Base-by-base conservation (phyloP, 2,329 filamentous ascomycete genomes). In the Aspergillus versicolor region DNA sequence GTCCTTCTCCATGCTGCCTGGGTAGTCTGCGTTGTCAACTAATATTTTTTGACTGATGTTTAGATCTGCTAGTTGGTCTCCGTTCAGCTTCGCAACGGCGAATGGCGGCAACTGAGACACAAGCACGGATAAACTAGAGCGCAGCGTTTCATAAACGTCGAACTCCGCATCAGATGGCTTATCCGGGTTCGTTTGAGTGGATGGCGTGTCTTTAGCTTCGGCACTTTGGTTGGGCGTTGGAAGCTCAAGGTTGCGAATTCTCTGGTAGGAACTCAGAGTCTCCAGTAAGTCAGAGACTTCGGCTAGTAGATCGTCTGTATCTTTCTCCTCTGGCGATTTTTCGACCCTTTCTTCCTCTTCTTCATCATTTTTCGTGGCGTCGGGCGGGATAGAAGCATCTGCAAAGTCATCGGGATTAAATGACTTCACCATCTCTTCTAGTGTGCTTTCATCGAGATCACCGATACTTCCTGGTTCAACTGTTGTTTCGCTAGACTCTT, bases 1-100 rank as follows among this genome's bases (percentile, higher is more conserved):
- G 64, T 96, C 91, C 65, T 93, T 90, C 65, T 95, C 91, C 84
- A 95, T 87, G 4, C 88, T 85, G 4, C 92, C 92, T 61, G 83
- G 84, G 71, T 90, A 90, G 66, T 91, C 86, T 51, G 88, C 86
- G 6, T 83, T 86, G 59, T 89, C 85, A 46, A 95, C 79, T 58
- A 91, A 77, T 19, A 96, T 83, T 69, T 86, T 91, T 45, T 86
- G 90, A 75, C 88, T 93, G 69, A 96, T 88, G 61, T 90, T 88
- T 47, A 96, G 79, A 57, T 92, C 89, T 30, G 88, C 88, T n/a
- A 96, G 77, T 71, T 92, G 89, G 69, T 95, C 89, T 9, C 91
- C 91, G 66, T 95, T 88, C 60, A 96, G 79, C 67, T 94, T 93
- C 5, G 92, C 88, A 22, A 96, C 89, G 1, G 89, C 90, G 69